phyloP scores from a whole-genome alignment of 2,329 filamentous ascomycete species.

The Orbilia ellipsospora region DNA sequence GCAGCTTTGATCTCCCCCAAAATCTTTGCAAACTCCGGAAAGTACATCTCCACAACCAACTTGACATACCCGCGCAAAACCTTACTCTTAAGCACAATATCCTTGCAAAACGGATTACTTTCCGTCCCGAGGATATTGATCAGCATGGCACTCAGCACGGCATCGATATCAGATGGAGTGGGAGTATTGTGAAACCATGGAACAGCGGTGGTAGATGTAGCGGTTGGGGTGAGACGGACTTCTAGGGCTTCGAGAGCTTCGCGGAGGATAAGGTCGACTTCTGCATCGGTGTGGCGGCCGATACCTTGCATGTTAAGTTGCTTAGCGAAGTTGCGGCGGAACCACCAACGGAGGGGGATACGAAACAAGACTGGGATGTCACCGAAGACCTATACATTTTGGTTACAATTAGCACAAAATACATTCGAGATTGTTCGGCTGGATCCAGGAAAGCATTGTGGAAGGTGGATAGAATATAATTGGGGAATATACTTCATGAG shows the following conservation, averaged over 20 bases:
- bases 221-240: constrained; percentile 24
- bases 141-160: constrained; percentile 32
- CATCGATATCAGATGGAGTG: constrained; percentile 40
- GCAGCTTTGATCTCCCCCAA: constrained; percentile 29
- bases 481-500: constrained; percentile 23
- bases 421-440: background rate
- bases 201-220: background rate
- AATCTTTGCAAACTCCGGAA: constrained; percentile 30
- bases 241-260: constrained; percentile 43
- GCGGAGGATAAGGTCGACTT: constrained; percentile 42
- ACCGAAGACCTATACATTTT: constrained; percentile 28
- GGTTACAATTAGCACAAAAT: background rate
- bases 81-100: constrained; percentile 31
- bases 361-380: constrained; percentile 39
- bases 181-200: constrained; percentile 48
- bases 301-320: constrained; percentile 38
- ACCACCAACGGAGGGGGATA: constrained; percentile 49
- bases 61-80: constrained; percentile 39
- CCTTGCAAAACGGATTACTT: constrained; percentile 40
- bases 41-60: constrained; percentile 35
- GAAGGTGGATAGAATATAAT: background rate
- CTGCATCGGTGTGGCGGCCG: constrained; percentile 43
- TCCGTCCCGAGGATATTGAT: constrained; percentile 43
- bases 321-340: constrained; percentile 25
- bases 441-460: background rate